A percentile compares a stretch with the other conserved stretches of the same genome.
Conservation (phyloP, 2,329 filamentous ascomycete species). For the Aspergillus latus region DNA sequence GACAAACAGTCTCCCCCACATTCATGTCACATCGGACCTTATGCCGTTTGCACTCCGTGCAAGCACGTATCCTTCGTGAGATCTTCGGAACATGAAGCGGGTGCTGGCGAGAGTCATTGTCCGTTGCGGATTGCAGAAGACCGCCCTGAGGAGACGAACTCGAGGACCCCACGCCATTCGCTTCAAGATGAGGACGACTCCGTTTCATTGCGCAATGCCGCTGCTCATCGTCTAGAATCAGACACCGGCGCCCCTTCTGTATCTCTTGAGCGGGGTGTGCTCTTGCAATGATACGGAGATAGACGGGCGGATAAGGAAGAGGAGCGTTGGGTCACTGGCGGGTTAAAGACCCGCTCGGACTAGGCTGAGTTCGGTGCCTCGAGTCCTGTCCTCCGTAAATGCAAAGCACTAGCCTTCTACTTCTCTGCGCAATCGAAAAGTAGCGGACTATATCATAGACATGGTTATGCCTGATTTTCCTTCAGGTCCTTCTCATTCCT, state of each 20-base stretch:
- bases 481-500: too few species aligned
- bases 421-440: background rate
- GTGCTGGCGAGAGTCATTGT: slow-evolving; percentile 29
- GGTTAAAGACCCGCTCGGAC: background rate
- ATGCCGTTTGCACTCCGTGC: slow-evolving; percentile 55
- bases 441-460: background rate
- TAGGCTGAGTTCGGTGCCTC: background rate
- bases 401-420: too few species aligned
- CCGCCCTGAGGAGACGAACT: slow-evolving; percentile 32
- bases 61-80: slow-evolving; percentile 49
- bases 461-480: too few species aligned
- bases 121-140: slow-evolving; percentile 23
- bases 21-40: slow-evolving; percentile 58
- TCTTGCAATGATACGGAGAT: background rate
- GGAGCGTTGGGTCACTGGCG: slow-evolving; percentile 5
- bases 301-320: background rate
- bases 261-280: background rate
- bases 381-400: too few species aligned
- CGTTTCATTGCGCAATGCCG: slow-evolving; percentile 36
- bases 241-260: slow-evolving; percentile 18
- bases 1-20: slow-evolving; percentile 49
- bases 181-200: slow-evolving; percentile 40
- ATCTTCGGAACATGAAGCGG: slow-evolving; percentile 41
- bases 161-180: slow-evolving; percentile 38
- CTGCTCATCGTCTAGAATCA: slow-evolving; percentile 25